Percentiles rank a stretch among this genome's conserved stretches.
Evolutionary conservation across 2,329 filamentous ascomycete genomes (phyloP).

Genomic region (Pseudocercospora crystallina): DNA sequence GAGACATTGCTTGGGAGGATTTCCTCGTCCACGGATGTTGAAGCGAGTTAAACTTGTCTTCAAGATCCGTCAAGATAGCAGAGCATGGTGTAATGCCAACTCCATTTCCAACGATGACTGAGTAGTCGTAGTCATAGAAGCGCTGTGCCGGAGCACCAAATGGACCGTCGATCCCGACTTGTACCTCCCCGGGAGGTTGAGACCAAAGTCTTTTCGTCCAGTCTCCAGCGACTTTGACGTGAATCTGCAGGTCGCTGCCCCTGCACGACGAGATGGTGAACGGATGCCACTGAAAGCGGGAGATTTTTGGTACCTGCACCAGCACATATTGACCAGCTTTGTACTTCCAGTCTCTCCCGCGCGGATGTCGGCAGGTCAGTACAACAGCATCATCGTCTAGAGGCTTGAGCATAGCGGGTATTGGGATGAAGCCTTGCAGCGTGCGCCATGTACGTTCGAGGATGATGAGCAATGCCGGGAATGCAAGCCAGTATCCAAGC

Average conservation of each 20-base stretch:
- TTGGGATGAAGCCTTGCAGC: constrained; percentile 47
- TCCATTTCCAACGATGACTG: constrained; percentile 56
- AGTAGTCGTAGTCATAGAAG: constrained; percentile 58
- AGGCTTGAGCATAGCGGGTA: constrained; percentile 50
- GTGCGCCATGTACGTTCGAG: constrained; percentile 50
- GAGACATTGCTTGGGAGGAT: too few relatives aligned
- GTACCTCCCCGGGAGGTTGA: constrained; percentile 45
- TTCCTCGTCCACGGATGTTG: constrained; percentile 19
- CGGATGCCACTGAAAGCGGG: constrained; percentile 59
- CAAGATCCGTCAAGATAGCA: constrained; percentile 56
- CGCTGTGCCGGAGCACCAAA: constrained; percentile 59
- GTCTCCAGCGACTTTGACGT: constrained; percentile 60
- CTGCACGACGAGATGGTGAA: constrained; percentile 59
- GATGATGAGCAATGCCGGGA: constrained; percentile 53
- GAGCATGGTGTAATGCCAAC: constrained; percentile 61
- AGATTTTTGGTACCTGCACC: constrained; percentile 54
- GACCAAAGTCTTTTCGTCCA: constrained; percentile 53
- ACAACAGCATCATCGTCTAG: constrained; percentile 55
- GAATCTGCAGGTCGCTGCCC: constrained; percentile 53
- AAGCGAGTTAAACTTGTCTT: constrained; percentile 33
- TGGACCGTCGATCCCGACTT: constrained; percentile 57
- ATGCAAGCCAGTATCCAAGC: constrained; percentile 58
- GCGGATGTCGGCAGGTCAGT: constrained; percentile 50
- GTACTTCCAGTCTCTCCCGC: constrained; percentile 52
- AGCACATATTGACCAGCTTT: constrained; percentile 59